Conservation (phyloP, 225 moss, liverwort and hornwort genomes). For the Climacium dendroides region DNA sequence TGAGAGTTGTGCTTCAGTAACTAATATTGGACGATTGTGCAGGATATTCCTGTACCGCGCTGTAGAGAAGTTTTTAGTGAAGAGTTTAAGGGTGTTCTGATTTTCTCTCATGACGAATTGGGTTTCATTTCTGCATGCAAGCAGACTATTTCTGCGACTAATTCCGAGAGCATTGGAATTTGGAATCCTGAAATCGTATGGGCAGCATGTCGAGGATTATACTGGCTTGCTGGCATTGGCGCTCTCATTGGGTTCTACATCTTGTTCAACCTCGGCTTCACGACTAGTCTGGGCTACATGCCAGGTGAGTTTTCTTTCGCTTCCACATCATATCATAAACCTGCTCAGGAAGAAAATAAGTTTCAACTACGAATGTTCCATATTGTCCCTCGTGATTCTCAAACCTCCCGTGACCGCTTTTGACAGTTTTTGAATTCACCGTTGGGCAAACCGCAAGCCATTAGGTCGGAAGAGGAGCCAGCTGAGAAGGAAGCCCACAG, state of each 20-base stretch:
- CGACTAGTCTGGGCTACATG: conserved; percentile 25
- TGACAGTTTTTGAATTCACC: not conserved
- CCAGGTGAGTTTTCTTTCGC: conserved; percentile 7
- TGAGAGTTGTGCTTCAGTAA: not conserved
- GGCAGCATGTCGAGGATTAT: conserved; percentile 2
- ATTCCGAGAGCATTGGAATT: not conserved
- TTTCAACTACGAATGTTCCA: too few relatives aligned
- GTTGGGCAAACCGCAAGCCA: conserved; percentile 39
- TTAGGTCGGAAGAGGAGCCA: conserved; percentile 38
- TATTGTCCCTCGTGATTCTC: not conserved
- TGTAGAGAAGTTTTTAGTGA: not conserved
- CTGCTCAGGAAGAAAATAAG: not conserved
- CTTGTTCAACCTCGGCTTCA: conserved; percentile 37
- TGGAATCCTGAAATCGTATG: not conserved
- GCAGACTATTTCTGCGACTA: conserved; percentile 6
- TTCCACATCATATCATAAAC: not conserved
- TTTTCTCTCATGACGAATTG: not conserved
- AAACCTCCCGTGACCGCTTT: not conserved
- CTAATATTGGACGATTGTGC: not conserved
- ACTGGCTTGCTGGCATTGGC: conserved; percentile 34
- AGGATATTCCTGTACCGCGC: not conserved
- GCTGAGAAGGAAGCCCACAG: conserved; percentile 31
- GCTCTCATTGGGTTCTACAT: conserved; percentile 32
- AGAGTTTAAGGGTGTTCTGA: not conserved
- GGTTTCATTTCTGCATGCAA: not conserved